A percentile compares a stretch with the other conserved stretches of the same genome.
phyloP scores from a whole-genome alignment of 169 alveolate species.

The Eimeria falciformis region DNA sequence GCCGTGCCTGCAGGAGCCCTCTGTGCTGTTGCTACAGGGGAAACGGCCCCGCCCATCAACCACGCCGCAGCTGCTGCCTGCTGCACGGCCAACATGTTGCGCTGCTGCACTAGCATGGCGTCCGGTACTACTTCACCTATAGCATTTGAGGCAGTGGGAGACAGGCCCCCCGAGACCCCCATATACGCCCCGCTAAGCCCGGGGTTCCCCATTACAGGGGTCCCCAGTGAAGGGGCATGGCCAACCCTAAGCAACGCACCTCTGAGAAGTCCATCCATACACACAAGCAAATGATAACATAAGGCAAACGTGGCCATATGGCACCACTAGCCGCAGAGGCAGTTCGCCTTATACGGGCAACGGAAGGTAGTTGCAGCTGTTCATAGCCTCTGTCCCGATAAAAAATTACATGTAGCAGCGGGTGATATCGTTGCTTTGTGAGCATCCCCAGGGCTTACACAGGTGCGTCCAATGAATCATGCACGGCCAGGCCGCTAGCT shows the following conservation, averaged over 20 bases:
- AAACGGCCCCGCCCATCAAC: not conserved
- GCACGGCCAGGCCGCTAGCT: too few species aligned
- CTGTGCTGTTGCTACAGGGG: not conserved
- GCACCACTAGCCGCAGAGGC: too few species aligned
- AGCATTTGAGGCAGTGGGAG: not conserved
- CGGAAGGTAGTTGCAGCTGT: too few species aligned
- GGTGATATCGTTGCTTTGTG: too few species aligned
- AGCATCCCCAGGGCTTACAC: too few species aligned
- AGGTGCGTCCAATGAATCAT: too few species aligned
- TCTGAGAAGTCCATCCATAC: not conserved
- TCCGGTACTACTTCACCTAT: not conserved
- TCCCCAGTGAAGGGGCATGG: too few species aligned
- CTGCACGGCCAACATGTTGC: conserved; percentile 1
- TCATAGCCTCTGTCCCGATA: too few species aligned
- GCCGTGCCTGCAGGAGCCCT: not conserved
- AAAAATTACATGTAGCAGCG: too few species aligned
- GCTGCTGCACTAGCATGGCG: not conserved
- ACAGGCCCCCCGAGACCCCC: not conserved
- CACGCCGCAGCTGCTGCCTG: not conserved
- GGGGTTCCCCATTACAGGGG: not conserved
- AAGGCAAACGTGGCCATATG: too few species aligned
- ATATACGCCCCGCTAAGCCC: not conserved
- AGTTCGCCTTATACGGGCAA: too few species aligned
- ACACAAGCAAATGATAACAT: not conserved
- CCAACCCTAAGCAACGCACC: not conserved